These are phyloP conservation scores for Rhodomyrtus tomentosa DNA, from an alignment of 345 rosid species.

Conservation along the genomic window DNA sequence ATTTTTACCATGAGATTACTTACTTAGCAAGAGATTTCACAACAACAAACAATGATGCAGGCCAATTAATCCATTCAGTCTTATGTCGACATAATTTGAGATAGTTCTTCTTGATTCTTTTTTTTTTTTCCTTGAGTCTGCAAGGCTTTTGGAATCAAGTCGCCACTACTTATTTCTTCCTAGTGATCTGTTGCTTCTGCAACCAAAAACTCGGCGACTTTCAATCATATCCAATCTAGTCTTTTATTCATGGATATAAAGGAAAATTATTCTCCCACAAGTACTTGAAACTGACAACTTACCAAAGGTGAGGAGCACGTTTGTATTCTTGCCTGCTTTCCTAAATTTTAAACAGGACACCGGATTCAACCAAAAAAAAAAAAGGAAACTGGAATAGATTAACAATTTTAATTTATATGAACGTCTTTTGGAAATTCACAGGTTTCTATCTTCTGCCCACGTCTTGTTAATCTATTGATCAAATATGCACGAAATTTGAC, in stretches of 20 bases:
- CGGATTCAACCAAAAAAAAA: no score
- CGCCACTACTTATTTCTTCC: neutral
- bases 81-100: neutral
- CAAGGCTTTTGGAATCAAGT: neutral
- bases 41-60: neutral
- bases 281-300: neutral
- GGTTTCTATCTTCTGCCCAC: neutral
- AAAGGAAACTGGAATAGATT: neutral
- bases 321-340: neutral
- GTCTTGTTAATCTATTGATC: neutral
- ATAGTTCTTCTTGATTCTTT: neutral
- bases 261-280: neutral
- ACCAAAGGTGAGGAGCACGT: neutral
- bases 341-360: neutral
- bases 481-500: neutral
- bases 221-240: neutral
- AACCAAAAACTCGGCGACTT: neutral
- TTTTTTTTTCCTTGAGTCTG: neutral
- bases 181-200: rapidly evolving
- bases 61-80: neutral
- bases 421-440: neutral
- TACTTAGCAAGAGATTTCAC: neutral
- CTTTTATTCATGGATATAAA: neutral
- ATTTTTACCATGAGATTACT: neutral
- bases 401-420: neutral